A percentile compares a stretch with the other conserved stretches of the same genome.
phyloP scores from a whole-genome alignment of 331 rosid genomes.

The Prunus yedoensis region DNA sequence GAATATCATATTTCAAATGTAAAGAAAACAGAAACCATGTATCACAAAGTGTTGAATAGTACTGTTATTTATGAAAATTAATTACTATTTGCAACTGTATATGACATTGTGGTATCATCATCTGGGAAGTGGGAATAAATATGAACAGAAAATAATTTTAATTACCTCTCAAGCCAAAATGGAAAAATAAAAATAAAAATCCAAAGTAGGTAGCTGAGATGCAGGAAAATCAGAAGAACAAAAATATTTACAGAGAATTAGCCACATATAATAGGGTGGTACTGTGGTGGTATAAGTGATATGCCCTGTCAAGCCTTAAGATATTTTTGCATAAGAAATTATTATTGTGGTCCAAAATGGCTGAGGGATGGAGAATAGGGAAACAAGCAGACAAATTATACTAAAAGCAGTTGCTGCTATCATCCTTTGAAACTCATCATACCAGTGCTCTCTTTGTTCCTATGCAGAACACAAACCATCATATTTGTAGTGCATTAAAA shows the following conservation, averaged over 20 bases:
- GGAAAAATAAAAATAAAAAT: neutral
- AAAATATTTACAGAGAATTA: conserved; percentile 7
- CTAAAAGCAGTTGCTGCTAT: conserved; percentile 43
- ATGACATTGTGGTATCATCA: conserved; percentile 3
- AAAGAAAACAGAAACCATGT: neutral
- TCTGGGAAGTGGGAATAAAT: neutral
- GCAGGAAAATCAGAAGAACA: conserved; percentile 7
- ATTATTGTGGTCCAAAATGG: conserved; percentile 62
- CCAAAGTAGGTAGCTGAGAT: conserved; percentile 10
- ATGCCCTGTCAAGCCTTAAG: conserved; percentile 14
- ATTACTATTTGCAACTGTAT: neutral
- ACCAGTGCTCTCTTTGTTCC: conserved; percentile 1
- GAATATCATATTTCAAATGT: too few relatives aligned
- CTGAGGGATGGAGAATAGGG: conserved; percentile 24
- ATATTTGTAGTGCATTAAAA: neutral
- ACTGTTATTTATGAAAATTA: too few relatives aligned
- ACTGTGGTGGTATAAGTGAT: conserved; percentile 9
- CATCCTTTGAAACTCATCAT: conserved; percentile 4
- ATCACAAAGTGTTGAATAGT: too few relatives aligned
- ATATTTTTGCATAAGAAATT: conserved; percentile 26
- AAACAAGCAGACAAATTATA: conserved; percentile 48
- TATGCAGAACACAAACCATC: conserved; percentile 7
- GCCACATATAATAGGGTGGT: conserved; percentile 21
- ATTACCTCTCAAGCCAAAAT: neutral
- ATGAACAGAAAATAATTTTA: conserved; percentile 5